Base-by-base conservation (phyloP, 441 rosid species). In the Gossypium schwendimanii region DNA sequence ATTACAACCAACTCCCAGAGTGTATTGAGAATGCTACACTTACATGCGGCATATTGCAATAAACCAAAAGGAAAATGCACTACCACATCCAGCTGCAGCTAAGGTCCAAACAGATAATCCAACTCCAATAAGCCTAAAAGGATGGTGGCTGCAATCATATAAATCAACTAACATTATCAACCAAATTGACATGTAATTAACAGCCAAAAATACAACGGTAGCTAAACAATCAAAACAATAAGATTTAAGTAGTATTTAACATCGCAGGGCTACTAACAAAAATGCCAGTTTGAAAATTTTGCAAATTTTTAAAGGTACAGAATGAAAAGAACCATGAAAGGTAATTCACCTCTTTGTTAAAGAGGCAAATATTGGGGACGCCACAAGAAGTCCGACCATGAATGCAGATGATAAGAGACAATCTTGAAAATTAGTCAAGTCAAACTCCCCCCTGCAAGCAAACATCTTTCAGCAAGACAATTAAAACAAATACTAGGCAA, bases 371-470 rank as follows among this genome's bases (percentile, higher is more conserved):
- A 89, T 83, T 7, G 92, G 92, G 78, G 92, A 87, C 41, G 92
- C 84, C 12, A 86, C 77, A 45, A 89, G 92, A 78, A 89, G 85
- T 63, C 94, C 92, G 75, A 85, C 92, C 94, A 89, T 87, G 71
- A 89, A 87, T 3, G 88, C 92, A 72, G 91, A 89, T 18, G 92
- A 86, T 63, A 87, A 80, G 47, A 84, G 75, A 78, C 92, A 91
- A 85, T 87, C 92, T 74, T 89, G 70, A 73, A 87, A 87, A 77
- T 89, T 87, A 71, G 70, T 76, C 75, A 89, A 83, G 20, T 71
- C 75, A 81, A 87, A 89, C n/a, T 86, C 89, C 68, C 87, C 94
- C 83, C 92, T 89, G 84, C 63, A 71, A 77, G 54, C 62, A 68
- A 66, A 59, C 55, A 69, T 1, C n/a, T 14, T 18, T 28, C 1